Evolutionary conservation across 2,329 filamentous ascomycete species (phyloP), one percentile per base, ranked within the genome.

Genomic region (Plenodomus lindquistii): DNA sequence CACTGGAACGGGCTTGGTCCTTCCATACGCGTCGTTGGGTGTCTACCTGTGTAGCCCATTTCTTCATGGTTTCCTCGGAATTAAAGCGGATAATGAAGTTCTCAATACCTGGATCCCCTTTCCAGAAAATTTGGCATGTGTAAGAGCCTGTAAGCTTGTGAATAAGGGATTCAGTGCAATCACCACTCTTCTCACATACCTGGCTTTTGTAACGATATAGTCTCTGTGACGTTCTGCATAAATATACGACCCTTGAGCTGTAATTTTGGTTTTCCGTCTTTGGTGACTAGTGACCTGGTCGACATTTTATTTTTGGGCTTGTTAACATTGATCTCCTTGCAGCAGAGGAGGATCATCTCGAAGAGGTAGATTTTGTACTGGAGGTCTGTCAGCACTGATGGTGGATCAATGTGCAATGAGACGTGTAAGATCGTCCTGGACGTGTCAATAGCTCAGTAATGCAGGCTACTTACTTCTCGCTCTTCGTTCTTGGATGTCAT

Each of bases 321-420:
- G 71, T 86, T 91, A 11, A 89, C 84, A 46, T 91, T 88, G 44
- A 94, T 82, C 67, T 97, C 94, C 77, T 97, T 99, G 83, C 94
- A 97, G 73, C 94, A 97, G 24, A 99, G 82, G 37, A 99, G 79
- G 48, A 99, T 99, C 68, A 85, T 89, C 71, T 97, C 90, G 72
- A 99, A 99, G 22, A 99, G 85, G 73, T 96, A 99, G 53, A 99
- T 95, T 72, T 96, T 93, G 71, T 97, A 99, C 89, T 96, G 18
- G 60, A 38, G n/a, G 34, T 18, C 8, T 9, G 46, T 54, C 20
- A 59, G 54, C 24, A 41, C 16, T 15, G 37, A n/a, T 8, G 36
- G 3, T n/a, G 13, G 4, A 10, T 31, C 4, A 15, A 31, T 4
- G 27, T 31, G 27, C 15, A 15, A 4, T 31, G 27, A 13, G 9